phyloP scores from a whole-genome alignment of 208 protist species.

The Porcisia hertigi region DNA sequence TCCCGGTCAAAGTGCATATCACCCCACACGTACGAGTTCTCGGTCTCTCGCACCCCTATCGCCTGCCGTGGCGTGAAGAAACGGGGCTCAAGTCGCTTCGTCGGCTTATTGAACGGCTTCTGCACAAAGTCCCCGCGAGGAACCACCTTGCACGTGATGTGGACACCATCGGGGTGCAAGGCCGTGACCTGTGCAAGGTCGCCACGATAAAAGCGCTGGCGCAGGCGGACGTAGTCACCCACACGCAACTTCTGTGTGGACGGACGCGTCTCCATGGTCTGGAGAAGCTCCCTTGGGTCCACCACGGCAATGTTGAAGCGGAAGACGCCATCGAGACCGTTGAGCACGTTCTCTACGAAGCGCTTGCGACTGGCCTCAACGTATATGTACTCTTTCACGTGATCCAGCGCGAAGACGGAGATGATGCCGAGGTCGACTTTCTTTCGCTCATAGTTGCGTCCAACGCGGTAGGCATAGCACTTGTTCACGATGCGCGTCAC shows the following conservation, averaged over 20 bases:
- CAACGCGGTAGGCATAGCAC: slow-evolving; percentile 87
- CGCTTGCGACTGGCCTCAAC: slow-evolving; percentile 88
- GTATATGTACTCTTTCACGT: slow-evolving; percentile 93
- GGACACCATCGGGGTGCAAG: slow-evolving; percentile 53
- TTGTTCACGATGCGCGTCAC: slow-evolving; percentile 93
- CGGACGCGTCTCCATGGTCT: slow-evolving; percentile 86
- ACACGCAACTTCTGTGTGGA: slow-evolving; percentile 67
- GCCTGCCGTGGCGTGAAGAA: slow-evolving; percentile 82
- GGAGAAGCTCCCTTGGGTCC: slow-evolving; percentile 83
- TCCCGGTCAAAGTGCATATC: slow-evolving; percentile 86
- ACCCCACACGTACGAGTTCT: slow-evolving; percentile 77
- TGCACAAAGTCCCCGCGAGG: slow-evolving; percentile 88
- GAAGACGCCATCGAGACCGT: slow-evolving; percentile 85
- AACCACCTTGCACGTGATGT: slow-evolving; percentile 80
- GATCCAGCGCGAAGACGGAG: slow-evolving; percentile 91
- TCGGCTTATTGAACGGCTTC: slow-evolving; percentile 78
- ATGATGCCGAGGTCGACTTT: slow-evolving; percentile 91
- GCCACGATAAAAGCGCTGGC: slow-evolving; percentile 80
- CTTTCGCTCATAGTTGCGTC: slow-evolving; percentile 71
- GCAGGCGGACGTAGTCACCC: slow-evolving; percentile 81
- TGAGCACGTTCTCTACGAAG: slow-evolving; percentile 89
- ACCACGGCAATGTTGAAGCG: slow-evolving; percentile 87
- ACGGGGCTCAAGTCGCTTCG: slow-evolving; percentile 57
- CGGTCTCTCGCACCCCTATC: slow-evolving; percentile 52
- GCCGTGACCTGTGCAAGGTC: slow-evolving; percentile 83